Conservation (phyloP, 176 grass and related monocot genomes). For the Pontederia crassipes region DNA sequence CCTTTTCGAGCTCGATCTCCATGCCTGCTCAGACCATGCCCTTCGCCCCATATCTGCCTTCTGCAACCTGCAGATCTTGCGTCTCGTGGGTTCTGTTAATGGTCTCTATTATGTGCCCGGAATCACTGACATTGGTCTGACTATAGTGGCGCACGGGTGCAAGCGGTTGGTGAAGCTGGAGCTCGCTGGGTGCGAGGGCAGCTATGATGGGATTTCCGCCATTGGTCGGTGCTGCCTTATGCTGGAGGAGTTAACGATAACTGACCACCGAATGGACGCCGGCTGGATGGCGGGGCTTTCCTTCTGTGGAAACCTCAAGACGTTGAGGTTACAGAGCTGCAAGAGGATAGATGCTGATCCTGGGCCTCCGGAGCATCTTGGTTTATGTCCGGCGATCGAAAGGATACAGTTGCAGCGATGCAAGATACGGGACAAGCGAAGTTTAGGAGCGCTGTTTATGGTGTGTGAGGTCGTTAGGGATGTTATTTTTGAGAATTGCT, state of each 20-base stretch:
- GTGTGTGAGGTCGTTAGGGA: conserved; percentile 69
- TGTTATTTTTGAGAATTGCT: conserved; percentile 70
- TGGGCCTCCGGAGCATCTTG: conserved; percentile 62
- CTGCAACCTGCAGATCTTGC: conserved; percentile 77
- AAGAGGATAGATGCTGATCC: conserved; percentile 66
- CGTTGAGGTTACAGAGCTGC: conserved; percentile 57
- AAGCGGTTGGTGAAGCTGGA: conserved; percentile 78
- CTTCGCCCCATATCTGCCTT: conserved; percentile 85
- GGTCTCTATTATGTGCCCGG: conserved; percentile 48
- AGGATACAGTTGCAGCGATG: conserved; percentile 70
- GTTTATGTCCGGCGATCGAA: conserved; percentile 71
- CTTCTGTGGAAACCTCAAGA: conserved; percentile 90
- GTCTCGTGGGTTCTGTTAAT: conserved; percentile 38
- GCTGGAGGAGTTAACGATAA: conserved; percentile 85
- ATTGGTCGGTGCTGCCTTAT: conserved; percentile 80
- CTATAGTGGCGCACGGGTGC: conserved; percentile 90
- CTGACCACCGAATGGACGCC: conserved; percentile 59
- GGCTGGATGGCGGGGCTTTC: conserved; percentile 72
- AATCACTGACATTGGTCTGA: conserved; percentile 90
- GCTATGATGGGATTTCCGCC: conserved; percentile 76
- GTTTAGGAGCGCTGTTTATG: conserved; percentile 67
- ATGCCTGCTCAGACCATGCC: conserved; percentile 64
- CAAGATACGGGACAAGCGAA: conserved; percentile 50
- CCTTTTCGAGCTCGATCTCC: conserved; percentile 78
- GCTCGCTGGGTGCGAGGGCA: conserved; percentile 72